Evolutionary conservation across 768 basidiomycete species (phyloP), one percentile per base, ranked within the genome.

Genomic region (Crucibulum laeve): DNA sequence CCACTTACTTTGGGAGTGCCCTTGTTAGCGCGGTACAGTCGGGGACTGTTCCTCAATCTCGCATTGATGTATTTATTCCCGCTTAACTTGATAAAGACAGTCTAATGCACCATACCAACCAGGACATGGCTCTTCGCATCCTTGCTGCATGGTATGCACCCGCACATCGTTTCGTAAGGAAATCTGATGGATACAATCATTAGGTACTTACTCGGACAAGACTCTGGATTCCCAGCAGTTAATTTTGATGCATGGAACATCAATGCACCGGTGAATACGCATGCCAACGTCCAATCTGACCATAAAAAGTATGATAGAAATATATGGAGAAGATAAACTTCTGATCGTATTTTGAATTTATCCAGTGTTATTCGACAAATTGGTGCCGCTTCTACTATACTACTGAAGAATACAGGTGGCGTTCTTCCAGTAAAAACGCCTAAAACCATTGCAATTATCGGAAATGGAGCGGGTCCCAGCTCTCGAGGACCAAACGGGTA

Each of bases 81-180:
- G 10, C 28, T 53, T 56, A 13, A 51, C 3, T 19, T 34, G 26
- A 7, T 3, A 13, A 13, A 5, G 17, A 11, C 10, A 23, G n/a
- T 43, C 10, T 26, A 13, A 7, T 15, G 38, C 19, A 40, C 26
- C 15, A n/a, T 11, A 4, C 38, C 13, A 10, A 24, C 6, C 36
- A 78, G 65, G 80, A 90, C 57, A 74, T 87, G 73, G 86, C 85
- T 1, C 76, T 76, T 2, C 78, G 87, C 15, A 82, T 88, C 45
- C 57, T 88, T 7, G 82, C 84, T 14, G 73, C 74, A 5, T 88
- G 79, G 74, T 82, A 57, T 30, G 44, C 41, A 22, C 11, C 7
- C 15, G 39, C 7, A 44, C 24, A 8, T 21, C 4, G 22, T 35
- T 23, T 6, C 17, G 2, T 34, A 18, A 23, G 21, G 25, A 14